phyloP scores from a whole-genome alignment of 345 rosid species.

The Eutrema yunnanense region DNA sequence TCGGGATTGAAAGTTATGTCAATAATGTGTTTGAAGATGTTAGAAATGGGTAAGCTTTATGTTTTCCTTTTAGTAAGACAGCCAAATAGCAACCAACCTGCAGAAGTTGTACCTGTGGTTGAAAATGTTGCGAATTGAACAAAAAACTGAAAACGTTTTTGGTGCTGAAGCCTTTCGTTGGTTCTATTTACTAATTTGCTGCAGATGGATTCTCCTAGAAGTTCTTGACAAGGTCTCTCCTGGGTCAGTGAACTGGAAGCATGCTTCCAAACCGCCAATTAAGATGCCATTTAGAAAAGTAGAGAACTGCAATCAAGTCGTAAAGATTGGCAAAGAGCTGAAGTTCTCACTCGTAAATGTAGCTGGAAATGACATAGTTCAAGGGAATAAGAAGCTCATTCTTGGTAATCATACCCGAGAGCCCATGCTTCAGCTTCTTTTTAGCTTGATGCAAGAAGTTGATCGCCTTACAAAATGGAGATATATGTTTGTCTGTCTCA shows the following conservation, averaged over 20 bases:
- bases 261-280: constrained; percentile 85
- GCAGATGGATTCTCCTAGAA: constrained; percentile 86
- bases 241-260: constrained; percentile 90
- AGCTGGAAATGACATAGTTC: constrained; percentile 86
- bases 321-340: constrained; percentile 69
- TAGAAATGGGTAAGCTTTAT: constrained; percentile 57
- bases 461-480: neutral
- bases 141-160: neutral
- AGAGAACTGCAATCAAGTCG: constrained; percentile 93
- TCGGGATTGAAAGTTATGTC: constrained; percentile 67
- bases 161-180: neutral
- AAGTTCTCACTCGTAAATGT: constrained; percentile 81
- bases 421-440: neutral
- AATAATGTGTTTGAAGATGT: constrained; percentile 91
- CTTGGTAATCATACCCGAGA: constrained; percentile 48
- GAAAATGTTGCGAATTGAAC: neutral
- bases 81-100: neutral
- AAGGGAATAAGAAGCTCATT: constrained; percentile 94
- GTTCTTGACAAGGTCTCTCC: constrained; percentile 84
- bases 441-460: neutral
- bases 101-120: neutral
- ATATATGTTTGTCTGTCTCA: constrained; percentile 37
- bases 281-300: constrained; percentile 96
- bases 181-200: constrained; percentile 2
- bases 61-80: neutral